A percentile compares a stretch with the other conserved stretches of the same genome.
Conservation (phyloP, 148 eudicot species). For the Chenopodium berlandieri region DNA sequence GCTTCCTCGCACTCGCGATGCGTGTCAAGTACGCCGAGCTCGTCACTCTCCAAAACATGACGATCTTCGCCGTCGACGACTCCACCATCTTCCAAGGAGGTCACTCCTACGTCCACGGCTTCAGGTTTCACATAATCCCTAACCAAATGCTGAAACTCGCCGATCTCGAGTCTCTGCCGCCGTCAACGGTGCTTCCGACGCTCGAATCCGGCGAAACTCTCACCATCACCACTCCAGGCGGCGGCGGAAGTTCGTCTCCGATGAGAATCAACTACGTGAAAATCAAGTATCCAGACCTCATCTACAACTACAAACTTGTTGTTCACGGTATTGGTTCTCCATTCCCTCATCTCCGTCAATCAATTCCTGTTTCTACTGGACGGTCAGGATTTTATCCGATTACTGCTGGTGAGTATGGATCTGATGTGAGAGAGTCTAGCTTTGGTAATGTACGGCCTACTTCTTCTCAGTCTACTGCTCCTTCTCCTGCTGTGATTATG, state of each 20-base stretch:
- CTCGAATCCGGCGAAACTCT: slow-evolving; percentile 47
- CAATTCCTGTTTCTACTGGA: too few species aligned
- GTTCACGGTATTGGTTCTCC: slow-evolving; percentile 26
- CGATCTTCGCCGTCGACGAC: slow-evolving; percentile 48
- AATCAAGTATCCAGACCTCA: slow-evolving; percentile 16
- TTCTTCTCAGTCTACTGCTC: not conserved
- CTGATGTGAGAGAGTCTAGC: slow-evolving; percentile 8
- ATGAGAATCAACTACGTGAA: slow-evolving; percentile 71
- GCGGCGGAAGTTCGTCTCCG: slow-evolving; percentile 52
- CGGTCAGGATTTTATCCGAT: too few species aligned
- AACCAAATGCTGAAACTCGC: slow-evolving; percentile 45
- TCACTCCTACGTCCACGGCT: slow-evolving; percentile 46
- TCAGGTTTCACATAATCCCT: slow-evolving; percentile 66
- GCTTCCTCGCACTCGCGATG: slow-evolving; percentile 46
- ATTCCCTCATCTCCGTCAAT: too few species aligned
- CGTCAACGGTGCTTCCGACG: slow-evolving; percentile 54
- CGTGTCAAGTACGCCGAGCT: slow-evolving; percentile 47
- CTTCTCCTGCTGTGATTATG: not conserved
- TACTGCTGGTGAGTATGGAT: slow-evolving; percentile 13
- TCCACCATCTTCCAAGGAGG: slow-evolving; percentile 51
- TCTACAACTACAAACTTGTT: slow-evolving; percentile 66
- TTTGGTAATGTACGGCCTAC: not conserved
- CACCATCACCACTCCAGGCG: slow-evolving; percentile 53
- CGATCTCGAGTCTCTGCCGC: slow-evolving; percentile 51
- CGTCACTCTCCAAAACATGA: slow-evolving; percentile 40